Evolutionary conservation across 129 eudicot genomes (phyloP).

Genomic region (Lactuca saligna): DNA sequence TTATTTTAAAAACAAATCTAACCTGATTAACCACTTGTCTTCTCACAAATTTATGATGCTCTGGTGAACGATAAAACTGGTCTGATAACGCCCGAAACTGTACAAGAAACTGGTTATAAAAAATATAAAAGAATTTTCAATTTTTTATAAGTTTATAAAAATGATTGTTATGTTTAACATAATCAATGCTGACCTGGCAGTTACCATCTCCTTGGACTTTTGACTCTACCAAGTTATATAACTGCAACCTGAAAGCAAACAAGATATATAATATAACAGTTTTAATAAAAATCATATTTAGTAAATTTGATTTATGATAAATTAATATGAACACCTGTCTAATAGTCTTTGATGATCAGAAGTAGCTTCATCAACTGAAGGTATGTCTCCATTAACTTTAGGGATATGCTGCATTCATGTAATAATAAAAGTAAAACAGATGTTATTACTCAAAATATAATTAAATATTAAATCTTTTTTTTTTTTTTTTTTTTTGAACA

Average conservation of each 20-base stretch:
- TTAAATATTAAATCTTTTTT: not conserved
- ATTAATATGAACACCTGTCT: constrained; percentile 53
- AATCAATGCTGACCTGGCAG: constrained; percentile 65
- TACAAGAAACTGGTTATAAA: not conserved
- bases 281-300: not conserved
- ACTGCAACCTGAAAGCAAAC: constrained; percentile 60
- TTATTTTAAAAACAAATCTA: not conserved
- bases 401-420: constrained; percentile 82
- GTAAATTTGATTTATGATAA: not conserved
- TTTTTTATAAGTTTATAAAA: not conserved
- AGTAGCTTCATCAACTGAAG: constrained; percentile 91
- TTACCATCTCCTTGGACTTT: constrained; percentile 95
- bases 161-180: not conserved
- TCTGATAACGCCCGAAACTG: constrained; percentile 97
- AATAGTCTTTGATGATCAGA: constrained; percentile 91
- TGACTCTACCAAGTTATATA: constrained; percentile 78
- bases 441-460: not conserved
- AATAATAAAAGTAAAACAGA: not conserved
- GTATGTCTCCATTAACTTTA: constrained; percentile 90
- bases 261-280: not conserved
- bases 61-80: constrained; percentile 86
- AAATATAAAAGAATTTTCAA: not conserved
- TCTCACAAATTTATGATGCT: constrained; percentile 95
- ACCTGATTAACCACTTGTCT: constrained; percentile 86
- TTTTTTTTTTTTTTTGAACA: constrained; percentile 6